Evolutionary conservation across 352 stramenopile genomes (phyloP), one percentile per base, ranked within the genome.

Genomic region (Globisporangium yorkense): DNA sequence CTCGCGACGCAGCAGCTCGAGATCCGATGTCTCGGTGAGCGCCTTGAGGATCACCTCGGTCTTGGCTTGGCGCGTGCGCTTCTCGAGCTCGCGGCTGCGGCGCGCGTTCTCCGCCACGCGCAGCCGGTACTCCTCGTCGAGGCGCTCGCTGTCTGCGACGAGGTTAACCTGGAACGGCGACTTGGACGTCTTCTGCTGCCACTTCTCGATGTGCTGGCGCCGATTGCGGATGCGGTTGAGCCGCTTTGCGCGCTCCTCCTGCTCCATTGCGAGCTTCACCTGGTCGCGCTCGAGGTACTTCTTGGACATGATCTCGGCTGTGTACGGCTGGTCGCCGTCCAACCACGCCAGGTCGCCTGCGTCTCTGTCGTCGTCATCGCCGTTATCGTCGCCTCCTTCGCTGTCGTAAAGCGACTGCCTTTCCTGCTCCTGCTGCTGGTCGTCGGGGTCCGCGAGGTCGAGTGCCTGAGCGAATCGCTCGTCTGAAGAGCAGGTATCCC

Each of bases 31-130:
- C 61, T 98, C 89, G 0, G 84, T 89, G 12, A 97, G 65, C 5
- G 88, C 89, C 61, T 96, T 96, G 0, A 97, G 46, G 52, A 98
- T 97, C 31, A 98, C 96, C 54, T 97, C 88, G 56, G 89, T 96
- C 56, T 98, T 98, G 59, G 90, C 86, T 41, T 94, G 71, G 33
- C 89, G 79, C 5, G 88, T 77, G 13, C 88, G 84, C 46, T 77
- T 80, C 18, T 94, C 79, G 9, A 96, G 68, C 27, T 92, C 69
- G 33, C 74, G 68, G 4, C 74, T 52, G 7, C 87, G 78, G 10
- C 74, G 74, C 10, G 75, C 50, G 50, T 95, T 83, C 62, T 97
- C 89, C 57, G 74, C 73, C 37, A 92, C 62, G 2, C 88, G 76
- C 29, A 97, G 70, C 6, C 80, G 79, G 55, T 97, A 70, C 39